phyloP scores from a whole-genome alignment of 176 grass and related monocot genomes.

The Oropetium thomaeum region DNA sequence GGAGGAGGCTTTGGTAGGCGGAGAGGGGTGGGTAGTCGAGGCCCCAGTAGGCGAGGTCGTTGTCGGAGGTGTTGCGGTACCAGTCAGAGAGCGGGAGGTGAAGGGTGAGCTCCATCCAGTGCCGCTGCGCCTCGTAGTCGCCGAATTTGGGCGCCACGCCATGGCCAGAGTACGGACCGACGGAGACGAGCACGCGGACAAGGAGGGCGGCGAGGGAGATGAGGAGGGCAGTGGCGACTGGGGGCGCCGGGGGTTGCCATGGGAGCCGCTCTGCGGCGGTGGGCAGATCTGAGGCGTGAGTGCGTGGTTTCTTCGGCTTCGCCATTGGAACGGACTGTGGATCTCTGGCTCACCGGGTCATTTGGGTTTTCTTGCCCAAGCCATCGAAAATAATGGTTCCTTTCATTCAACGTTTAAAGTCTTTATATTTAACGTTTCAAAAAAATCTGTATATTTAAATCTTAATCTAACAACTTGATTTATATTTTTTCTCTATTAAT shows the following conservation, averaged over 20 bases:
- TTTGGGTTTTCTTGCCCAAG: not conserved
- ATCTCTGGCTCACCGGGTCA: not conserved
- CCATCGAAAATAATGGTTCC: too few relatives aligned
- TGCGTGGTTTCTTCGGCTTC: constrained; percentile 41
- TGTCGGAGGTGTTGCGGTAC: constrained; percentile 84
- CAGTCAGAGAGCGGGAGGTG: constrained; percentile 65
- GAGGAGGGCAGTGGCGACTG: constrained; percentile 37
- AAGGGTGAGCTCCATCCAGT: constrained; percentile 99
- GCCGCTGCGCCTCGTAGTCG: constrained; percentile 97
- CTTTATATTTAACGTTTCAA: too few relatives aligned
- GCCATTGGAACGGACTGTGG: constrained; percentile 37
- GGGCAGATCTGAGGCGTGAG: not conserved
- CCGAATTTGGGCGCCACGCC: constrained; percentile 67
- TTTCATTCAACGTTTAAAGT: too few relatives aligned
- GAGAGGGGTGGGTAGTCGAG: constrained; percentile 97
- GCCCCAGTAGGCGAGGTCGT: constrained; percentile 89
- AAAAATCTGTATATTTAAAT: too few relatives aligned
- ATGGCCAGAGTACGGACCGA: constrained; percentile 85
- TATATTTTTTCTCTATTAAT: too few relatives aligned
- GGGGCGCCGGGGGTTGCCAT: constrained; percentile 33
- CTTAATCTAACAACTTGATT: too few relatives aligned
- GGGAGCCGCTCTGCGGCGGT: constrained; percentile 8
- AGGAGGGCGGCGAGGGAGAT: constrained; percentile 74
- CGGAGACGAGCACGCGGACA: constrained; percentile 68
- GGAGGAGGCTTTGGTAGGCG: constrained; percentile 89